Evolutionary conservation across 148 eudicot genomes (phyloP).

Genomic region (Suaeda aralocaspica): DNA sequence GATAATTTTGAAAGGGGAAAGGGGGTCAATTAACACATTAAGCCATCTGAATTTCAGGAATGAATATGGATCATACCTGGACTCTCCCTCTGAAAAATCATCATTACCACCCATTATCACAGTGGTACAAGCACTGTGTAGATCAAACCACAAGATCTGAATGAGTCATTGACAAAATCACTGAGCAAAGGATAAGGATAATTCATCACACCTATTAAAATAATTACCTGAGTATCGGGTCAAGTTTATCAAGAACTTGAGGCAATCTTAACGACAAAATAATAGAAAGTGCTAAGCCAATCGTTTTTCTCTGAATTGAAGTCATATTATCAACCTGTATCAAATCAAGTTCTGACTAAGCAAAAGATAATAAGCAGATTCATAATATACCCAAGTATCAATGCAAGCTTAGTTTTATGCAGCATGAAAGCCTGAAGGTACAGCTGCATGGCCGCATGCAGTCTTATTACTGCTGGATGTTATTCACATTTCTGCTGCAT

Average conservation of each 20-base stretch:
- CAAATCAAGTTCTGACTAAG: slow-evolving; percentile 16
- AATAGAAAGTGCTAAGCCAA: slow-evolving; percentile 89
- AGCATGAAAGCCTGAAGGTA: neutral
- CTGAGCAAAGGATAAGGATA: neutral
- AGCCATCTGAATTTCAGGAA: slow-evolving; percentile 13
- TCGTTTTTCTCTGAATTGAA: slow-evolving; percentile 64
- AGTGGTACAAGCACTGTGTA: slow-evolving; percentile 76
- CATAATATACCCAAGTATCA: neutral
- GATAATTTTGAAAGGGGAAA: slow-evolving; percentile 18
- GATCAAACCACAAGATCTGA: slow-evolving; percentile 20
- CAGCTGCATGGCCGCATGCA: neutral
- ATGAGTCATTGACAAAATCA: neutral
- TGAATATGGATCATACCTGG: slow-evolving; percentile 51
- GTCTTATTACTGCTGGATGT: neutral
- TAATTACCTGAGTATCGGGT: slow-evolving; percentile 77
- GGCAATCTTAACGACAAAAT: slow-evolving; percentile 82
- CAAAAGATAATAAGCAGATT: neutral
- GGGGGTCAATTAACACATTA: slow-evolving; percentile 1
- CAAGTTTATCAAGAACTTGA: slow-evolving; percentile 87
- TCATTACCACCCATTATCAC: slow-evolving; percentile 77
- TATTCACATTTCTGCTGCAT: neutral
- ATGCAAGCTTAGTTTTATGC: neutral
- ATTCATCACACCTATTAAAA: slow-evolving; percentile 10
- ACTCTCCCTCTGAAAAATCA: slow-evolving; percentile 80
- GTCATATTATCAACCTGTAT: slow-evolving; percentile 77